These are phyloP conservation scores for Apiospora hydei DNA, from an alignment of 2,329 filamentous ascomycete genomes.

Conservation along the genomic window DNA sequence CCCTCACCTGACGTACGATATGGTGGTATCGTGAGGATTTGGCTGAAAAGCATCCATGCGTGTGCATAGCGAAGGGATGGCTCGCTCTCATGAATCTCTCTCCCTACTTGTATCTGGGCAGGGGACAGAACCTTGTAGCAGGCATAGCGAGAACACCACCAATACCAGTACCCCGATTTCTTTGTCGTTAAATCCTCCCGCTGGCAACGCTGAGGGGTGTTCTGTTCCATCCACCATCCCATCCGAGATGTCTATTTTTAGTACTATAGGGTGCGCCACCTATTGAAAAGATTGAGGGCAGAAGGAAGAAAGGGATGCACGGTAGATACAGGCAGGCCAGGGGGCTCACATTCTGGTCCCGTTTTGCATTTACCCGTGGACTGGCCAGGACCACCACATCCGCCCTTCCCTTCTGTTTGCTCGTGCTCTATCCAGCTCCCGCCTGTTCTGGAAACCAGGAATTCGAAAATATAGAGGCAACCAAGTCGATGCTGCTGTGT, in stretches of 20 bases:
- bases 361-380: not conserved
- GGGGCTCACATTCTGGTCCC: not conserved
- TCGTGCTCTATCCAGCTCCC: not conserved
- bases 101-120: not conserved
- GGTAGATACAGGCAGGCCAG: conserved; percentile 3
- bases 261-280: not conserved
- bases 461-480: not conserved
- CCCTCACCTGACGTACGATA: conserved; percentile 1
- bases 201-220: not conserved
- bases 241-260: not conserved
- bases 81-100: not conserved
- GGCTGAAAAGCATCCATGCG: not conserved
- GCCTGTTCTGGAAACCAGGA: conserved; percentile 1
- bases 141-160: not conserved
- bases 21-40: not conserved
- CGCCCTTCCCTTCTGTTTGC: not conserved
- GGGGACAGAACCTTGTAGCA: too few species aligned
- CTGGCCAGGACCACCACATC: not conserved
- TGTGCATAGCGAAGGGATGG: not conserved
- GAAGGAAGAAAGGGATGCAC: not conserved
- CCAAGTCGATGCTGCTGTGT: not conserved
- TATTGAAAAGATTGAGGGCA: not conserved
- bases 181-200: too few species aligned
- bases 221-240: not conserved
- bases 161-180: not conserved